Percentiles rank a stretch among this genome's conserved stretches.
Evolutionary conservation across 257 asterid species (phyloP).

Genomic region (Fraxinus americana): DNA sequence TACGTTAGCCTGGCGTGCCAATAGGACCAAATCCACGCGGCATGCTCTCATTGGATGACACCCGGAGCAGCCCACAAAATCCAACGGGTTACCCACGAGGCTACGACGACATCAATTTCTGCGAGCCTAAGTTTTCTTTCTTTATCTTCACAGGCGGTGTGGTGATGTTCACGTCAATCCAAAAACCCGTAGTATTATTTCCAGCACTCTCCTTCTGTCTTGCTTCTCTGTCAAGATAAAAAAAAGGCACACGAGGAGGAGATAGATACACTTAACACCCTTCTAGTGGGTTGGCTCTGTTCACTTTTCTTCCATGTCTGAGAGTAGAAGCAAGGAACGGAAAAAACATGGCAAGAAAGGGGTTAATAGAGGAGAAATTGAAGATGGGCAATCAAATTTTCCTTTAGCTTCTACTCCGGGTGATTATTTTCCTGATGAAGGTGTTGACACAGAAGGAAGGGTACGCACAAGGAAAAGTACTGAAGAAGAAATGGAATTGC

Average conservation of each 20-base stretch:
- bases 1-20: background rate
- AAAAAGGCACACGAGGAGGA: background rate
- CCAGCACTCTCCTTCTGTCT: no score
- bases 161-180: background rate
- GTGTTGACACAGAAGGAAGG: constrained; percentile 18
- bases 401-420: constrained; percentile 6
- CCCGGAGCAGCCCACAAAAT: background rate
- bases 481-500: background rate
- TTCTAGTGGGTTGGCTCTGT: background rate
- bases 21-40: background rate
- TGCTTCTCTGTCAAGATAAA: no score
- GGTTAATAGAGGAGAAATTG: constrained; percentile 5
- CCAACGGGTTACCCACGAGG: background rate
- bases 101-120: background rate
- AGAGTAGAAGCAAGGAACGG: background rate
- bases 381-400: constrained; percentile 19
- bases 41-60: background rate
- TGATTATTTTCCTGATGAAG: constrained; percentile 14
- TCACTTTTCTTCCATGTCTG: constrained; percentile 13
- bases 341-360: constrained; percentile 9
- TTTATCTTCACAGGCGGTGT: no score
- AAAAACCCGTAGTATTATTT: background rate
- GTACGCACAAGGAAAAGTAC: constrained; percentile 26
- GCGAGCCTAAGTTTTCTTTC: background rate
- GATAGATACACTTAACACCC: background rate